These are phyloP conservation scores for Ganoderma multipileum DNA, from an alignment of 1,284 basidiomycete genomes.

Conservation along the genomic window DNA sequence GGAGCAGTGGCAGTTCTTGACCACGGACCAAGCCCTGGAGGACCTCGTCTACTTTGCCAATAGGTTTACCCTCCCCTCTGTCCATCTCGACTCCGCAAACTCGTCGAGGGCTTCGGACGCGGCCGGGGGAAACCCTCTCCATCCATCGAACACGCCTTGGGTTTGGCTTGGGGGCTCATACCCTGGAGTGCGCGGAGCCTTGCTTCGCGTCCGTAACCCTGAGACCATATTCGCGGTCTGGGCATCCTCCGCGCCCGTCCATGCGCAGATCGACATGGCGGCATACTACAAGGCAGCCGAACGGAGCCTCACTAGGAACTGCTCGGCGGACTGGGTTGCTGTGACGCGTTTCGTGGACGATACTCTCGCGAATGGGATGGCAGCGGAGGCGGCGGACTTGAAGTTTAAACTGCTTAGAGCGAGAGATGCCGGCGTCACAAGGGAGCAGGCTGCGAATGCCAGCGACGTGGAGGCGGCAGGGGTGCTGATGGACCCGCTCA, in stretches of 20 bases:
- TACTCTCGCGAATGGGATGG: slow-evolving; percentile 43
- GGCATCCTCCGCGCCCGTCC: slow-evolving; percentile 57
- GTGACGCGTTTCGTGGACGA: slow-evolving; percentile 54
- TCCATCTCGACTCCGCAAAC: slow-evolving; percentile 10
- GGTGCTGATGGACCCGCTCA: slow-evolving; percentile 55
- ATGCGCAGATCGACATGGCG: slow-evolving; percentile 57
- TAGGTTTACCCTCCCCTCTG: slow-evolving; percentile 41
- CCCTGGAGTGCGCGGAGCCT: slow-evolving; percentile 49
- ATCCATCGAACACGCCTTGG: slow-evolving; percentile 53
- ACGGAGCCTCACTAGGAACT: slow-evolving; percentile 57
- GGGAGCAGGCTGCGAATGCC: slow-evolving; percentile 42
- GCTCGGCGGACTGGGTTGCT: slow-evolving; percentile 58
- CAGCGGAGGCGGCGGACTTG: slow-evolving; percentile 43
- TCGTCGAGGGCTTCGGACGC: slow-evolving; percentile 22
- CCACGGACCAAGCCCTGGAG: slow-evolving; percentile 63
- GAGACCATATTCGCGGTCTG: slow-evolving; percentile 53
- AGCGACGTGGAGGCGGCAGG: slow-evolving; percentile 48
- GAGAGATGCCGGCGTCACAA: slow-evolving; percentile 45
- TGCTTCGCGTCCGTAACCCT: slow-evolving; percentile 53
- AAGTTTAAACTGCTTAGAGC: slow-evolving; percentile 53
- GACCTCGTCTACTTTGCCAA: slow-evolving; percentile 65
- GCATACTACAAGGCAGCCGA: slow-evolving; percentile 58
- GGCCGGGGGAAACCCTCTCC: slow-evolving; percentile 37
- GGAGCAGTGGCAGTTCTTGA: slow-evolving; percentile 62
- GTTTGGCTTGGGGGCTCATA: slow-evolving; percentile 58